phyloP scores from a whole-genome alignment of 345 rosid species.

The Garcia nutans region DNA sequence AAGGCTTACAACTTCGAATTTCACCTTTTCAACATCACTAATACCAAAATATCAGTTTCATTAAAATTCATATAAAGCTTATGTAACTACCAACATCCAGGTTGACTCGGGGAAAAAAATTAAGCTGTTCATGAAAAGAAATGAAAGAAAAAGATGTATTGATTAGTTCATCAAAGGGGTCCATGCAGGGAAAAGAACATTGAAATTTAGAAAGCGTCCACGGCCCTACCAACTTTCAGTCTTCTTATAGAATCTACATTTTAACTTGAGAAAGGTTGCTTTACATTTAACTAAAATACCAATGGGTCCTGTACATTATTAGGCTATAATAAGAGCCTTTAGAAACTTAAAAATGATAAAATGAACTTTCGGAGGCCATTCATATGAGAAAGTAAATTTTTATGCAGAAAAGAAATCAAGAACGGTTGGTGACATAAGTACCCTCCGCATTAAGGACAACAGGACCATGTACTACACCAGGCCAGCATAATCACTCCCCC shows the following conservation, averaged over 20 bases:
- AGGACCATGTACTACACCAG: neutral
- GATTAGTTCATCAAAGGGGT: conserved; percentile 10
- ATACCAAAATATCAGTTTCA: neutral
- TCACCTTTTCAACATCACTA: neutral
- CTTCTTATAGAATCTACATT: conserved; percentile 15
- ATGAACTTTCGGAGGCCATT: neutral
- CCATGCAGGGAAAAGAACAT: conserved; percentile 4
- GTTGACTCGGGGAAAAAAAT: neutral
- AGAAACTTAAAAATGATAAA: conserved; percentile 3
- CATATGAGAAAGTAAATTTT: neutral
- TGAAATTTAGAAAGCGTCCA: neutral
- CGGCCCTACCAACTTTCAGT: conserved; percentile 25
- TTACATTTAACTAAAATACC: conserved; percentile 4
- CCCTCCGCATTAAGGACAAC: neutral
- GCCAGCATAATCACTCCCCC: neutral
- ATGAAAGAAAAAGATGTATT: conserved; percentile 2
- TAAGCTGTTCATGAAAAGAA: neutral
- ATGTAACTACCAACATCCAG: neutral
- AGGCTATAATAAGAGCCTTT: conserved; percentile 26
- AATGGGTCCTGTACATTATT: conserved; percentile 25
- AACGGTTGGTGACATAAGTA: neutral
- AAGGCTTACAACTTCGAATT: too few relatives aligned
- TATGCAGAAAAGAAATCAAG: neutral
- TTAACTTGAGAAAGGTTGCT: conserved; percentile 8
- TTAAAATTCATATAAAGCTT: neutral